These are phyloP conservation scores for Candida alai DNA, from an alignment of 805 yeast species.

Conservation along the genomic window DNA sequence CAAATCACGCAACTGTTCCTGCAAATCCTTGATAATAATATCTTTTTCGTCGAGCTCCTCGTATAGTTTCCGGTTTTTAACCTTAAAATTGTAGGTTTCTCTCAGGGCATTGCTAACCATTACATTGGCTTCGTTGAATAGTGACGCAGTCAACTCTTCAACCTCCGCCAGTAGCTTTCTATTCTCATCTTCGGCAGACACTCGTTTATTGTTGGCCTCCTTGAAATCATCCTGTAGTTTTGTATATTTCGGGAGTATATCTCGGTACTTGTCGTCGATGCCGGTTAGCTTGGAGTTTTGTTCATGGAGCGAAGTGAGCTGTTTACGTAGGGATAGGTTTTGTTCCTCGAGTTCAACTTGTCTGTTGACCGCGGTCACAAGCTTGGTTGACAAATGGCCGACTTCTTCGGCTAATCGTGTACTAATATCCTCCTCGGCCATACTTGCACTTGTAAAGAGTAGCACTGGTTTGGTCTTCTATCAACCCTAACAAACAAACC, in stretches of 20 bases:
- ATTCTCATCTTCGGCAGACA: constrained; percentile 55
- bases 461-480: no score
- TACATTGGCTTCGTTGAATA: constrained; percentile 79
- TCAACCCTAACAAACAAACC: no score
- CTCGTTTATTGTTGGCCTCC: constrained; percentile 27
- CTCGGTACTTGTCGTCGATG: constrained; percentile 20
- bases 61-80: constrained; percentile 52
- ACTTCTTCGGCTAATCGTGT: constrained; percentile 52
- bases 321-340: constrained; percentile 36
- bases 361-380: constrained; percentile 56
- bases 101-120: constrained; percentile 80
- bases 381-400: constrained; percentile 52
- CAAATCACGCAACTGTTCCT: constrained; percentile 63
- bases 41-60: constrained; percentile 65
- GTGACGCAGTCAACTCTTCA: constrained; percentile 71
- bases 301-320: constrained; percentile 24
- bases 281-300: constrained; percentile 19
- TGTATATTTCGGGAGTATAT: constrained; percentile 26
- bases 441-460: no score
- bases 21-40: constrained; percentile 56
- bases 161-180: constrained; percentile 65
- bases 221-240: constrained; percentile 23
- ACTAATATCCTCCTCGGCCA: constrained; percentile 21
- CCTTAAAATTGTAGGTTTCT: constrained; percentile 56
- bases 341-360: constrained; percentile 54